phyloP scores from a whole-genome alignment of 495 filamentous ascomycete genomes.

The Neurospora cerealis region DNA sequence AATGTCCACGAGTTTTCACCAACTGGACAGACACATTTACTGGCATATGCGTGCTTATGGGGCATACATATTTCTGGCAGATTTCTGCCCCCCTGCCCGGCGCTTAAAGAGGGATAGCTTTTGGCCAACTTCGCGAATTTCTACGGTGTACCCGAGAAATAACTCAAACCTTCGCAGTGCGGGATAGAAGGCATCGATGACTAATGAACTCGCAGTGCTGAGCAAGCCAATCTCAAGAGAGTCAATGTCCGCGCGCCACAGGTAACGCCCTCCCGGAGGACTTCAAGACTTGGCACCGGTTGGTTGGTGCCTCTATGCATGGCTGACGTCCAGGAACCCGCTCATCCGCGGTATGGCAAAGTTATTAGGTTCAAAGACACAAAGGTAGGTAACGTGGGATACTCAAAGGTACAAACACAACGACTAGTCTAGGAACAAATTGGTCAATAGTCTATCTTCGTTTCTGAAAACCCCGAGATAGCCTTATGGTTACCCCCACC shows the following conservation, averaged over 20 bases:
- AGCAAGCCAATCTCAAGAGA: background rate
- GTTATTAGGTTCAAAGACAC: background rate
- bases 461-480: too few relatives aligned
- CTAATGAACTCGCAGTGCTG: background rate
- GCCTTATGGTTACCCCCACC: too few relatives aligned
- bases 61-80: too few relatives aligned
- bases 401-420: background rate
- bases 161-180: background rate
- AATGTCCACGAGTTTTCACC: too few relatives aligned
- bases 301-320: background rate
- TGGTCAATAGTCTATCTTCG: too few relatives aligned
- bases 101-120: too few relatives aligned
- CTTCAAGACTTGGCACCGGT: background rate
- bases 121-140: background rate
- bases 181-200: background rate
- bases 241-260: background rate
- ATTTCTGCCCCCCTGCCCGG: too few relatives aligned
- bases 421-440: background rate
- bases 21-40: too few relatives aligned
- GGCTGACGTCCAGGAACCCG: background rate
- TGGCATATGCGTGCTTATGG: too few relatives aligned
- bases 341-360: background rate
- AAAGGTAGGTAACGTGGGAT: background rate
- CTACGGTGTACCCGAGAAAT: background rate
- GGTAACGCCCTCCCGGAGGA: background rate